Base-by-base conservation (phyloP, 1,139 yeast species). In the Taphrina flavorubra region DNA sequence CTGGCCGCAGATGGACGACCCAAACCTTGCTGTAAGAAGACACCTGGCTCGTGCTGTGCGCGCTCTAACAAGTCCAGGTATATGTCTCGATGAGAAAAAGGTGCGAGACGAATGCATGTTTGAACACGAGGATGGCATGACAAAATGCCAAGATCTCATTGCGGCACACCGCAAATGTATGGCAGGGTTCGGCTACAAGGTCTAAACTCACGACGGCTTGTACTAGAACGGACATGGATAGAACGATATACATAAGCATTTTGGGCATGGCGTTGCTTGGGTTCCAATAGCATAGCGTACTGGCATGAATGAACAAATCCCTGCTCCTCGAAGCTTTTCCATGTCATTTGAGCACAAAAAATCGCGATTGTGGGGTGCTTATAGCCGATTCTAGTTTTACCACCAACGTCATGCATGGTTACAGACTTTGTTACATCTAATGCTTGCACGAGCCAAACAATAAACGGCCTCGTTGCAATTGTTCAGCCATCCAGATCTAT, bases 1-100 rank as follows among this genome's bases (percentile, higher is more conserved):
- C 56, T 63, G 5, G 61, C 67, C 10, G 67, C 67, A 18, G 67
- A 63, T 58, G 67, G 61, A n/a, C 67, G 67, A 7, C 67, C 67
- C 18, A 63, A 63, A 39, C 67, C 67, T 7, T 63, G 67, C 40
- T 63, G 67, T 63, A 36, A 6, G 25, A 36, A 6, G 42, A 8
- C 42, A 8, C 18, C 20, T 11, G 10, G 31, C 11, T 6, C 18
- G 1, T 34, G 14, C 36, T 20, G 8, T 14, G 39, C 16, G 11
- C 13, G n/a, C 5, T 20, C 56, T 51, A 16, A 51, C n/a, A 6
- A 1, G 11, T 14, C 1, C 60, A 63, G 67, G 67, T 39, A 63
- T 63, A 11, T 63, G 67, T 40, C 61, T 63, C 56, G 67, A 63
- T 31, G 61, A 63, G 47, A 63, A 63, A 39, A 40, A 58, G 14